Evolutionary conservation across 2,329 filamentous ascomycete genomes (phyloP), one percentile per base, ranked within the genome.

Genomic region (Alternaria dauci): DNA sequence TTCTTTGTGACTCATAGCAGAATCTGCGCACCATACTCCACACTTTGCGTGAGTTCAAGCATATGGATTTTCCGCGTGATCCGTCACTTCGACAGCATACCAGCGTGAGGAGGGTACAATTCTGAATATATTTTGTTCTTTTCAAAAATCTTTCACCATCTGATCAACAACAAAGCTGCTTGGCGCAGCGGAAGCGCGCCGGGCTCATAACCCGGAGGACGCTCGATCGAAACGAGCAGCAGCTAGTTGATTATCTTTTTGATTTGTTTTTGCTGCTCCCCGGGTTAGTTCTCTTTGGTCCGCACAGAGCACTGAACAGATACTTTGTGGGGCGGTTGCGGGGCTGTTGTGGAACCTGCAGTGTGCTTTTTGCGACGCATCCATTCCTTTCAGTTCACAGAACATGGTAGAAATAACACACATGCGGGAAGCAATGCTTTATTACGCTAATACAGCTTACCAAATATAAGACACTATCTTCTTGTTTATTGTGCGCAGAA

Each of bases 151-250:
- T 1, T 39, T 18, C 52, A 58, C 42, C 59, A 51, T 43, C 47
- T 65, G 62, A 64, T 58, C 59, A 61, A 54, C 57, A 53, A 41
- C 30, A 30, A 63, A 76, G 72, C 71, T 73, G 59, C 62, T 58
- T 74, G 72, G 73, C 73, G 71, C 71, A 76, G 72, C 68, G 73
- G 73, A 74, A 76, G 72, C 72, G 73, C 72, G 73, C 73, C 71
- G 72, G 73, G 72, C 71, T 75, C 73, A 75, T 74, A 75, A 76
- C 73, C 73, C 73, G 72, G 73, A 75, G 72, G 71, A 68, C 71
- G 43, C 43, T 55, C 52, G 69, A 71, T 70, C 69, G 68, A 71
- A 70, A 71, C 69, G 50, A 59, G 52, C 43, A 59, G 62, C 63
- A 71, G 69, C 69, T 69, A 71, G 20, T 42, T 42, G 39, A 25